Evolutionary conservation across 192 early-diverging fungal species (phyloP), one percentile per base, ranked within the genome.

Genomic region (Backusella psychrophila): DNA sequence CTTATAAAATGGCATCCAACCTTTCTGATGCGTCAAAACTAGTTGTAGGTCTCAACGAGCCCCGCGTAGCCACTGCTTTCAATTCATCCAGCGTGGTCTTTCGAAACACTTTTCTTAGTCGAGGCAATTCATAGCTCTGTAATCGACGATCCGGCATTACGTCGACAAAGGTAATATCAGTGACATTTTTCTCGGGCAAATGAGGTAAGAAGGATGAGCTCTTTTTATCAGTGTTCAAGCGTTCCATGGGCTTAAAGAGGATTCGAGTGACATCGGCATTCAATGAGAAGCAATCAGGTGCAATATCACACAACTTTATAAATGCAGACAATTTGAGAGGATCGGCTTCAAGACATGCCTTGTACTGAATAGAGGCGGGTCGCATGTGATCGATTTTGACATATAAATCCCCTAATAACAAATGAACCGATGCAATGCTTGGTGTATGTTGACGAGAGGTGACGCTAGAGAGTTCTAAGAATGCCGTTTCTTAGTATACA

Each of bases 291-390:
- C 56, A 63, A 9, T 79, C 78, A 15, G 78, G 69, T 11, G 74
- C 79, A 76, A 80, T 75, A 14, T 80, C 79, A 36, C 79, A 80
- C 39, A 80, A 34, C 34, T 76, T 75, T 6, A 65, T 72, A 68
- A 68, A 76, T 38, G 75, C 79, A 1, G 79, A 53, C 12, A 80
- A 23, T 35, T 80, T 76, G 49, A 75, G 76, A 36, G 74, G 75
- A 33, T 80, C 65, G 12, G 49, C 33, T 38, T 44, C 42, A 29
- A 80, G 42, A 46, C 69, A 80, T 31, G 63, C 44, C n/a, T 33
- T 46, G 15, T 72, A 68, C 34, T 80, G 69, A 3, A 63, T 71
- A 1, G 75, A 70, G 4, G 79, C 74, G 2, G 79, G 63, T 17
- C 71, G 46, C 17, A 80, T 73, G 21, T 76, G 65, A 19, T 80